Evolutionary conservation across 495 filamentous ascomycete species (phyloP).

Genomic region (Darksidea phi): DNA sequence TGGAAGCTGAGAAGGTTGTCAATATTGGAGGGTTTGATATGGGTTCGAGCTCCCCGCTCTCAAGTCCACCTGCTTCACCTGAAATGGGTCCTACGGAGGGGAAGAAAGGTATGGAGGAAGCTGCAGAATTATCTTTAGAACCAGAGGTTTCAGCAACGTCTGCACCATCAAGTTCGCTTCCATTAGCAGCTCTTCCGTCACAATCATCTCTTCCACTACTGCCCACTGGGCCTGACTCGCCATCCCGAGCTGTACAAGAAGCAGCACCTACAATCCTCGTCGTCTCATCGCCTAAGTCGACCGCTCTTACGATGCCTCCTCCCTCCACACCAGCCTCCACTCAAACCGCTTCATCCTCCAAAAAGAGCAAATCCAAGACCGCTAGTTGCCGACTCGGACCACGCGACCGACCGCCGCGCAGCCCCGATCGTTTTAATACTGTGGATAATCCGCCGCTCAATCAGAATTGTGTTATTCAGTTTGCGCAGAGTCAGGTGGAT

Average conservation of each 20-base stretch:
- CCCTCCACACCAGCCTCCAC: too few relatives aligned
- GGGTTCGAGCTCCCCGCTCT: neutral
- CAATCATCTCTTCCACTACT: neutral
- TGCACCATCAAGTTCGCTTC: neutral
- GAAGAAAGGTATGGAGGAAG: too few relatives aligned
- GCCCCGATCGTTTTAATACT: neutral
- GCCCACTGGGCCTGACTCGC: too few relatives aligned
- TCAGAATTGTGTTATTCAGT: slow-evolving; percentile 41
- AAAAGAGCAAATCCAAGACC: neutral
- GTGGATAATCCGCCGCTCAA: slow-evolving; percentile 36
- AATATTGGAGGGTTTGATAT: neutral
- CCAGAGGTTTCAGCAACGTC: neutral
- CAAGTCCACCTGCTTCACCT: slow-evolving; percentile 3
- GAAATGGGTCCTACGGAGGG: neutral
- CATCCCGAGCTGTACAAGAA: too few relatives aligned
- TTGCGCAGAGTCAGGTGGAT: slow-evolving; percentile 30
- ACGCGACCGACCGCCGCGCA: neutral
- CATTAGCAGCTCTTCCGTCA: neutral
- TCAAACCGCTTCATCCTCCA: neutral
- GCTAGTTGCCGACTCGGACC: too few relatives aligned
- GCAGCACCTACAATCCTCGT: too few relatives aligned
- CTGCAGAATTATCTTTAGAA: too few relatives aligned
- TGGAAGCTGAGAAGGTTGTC: neutral
- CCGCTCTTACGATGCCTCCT: too few relatives aligned
- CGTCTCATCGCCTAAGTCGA: too few relatives aligned